Conservation (phyloP, 768 basidiomycete species). For the Sutorius australiensis region DNA sequence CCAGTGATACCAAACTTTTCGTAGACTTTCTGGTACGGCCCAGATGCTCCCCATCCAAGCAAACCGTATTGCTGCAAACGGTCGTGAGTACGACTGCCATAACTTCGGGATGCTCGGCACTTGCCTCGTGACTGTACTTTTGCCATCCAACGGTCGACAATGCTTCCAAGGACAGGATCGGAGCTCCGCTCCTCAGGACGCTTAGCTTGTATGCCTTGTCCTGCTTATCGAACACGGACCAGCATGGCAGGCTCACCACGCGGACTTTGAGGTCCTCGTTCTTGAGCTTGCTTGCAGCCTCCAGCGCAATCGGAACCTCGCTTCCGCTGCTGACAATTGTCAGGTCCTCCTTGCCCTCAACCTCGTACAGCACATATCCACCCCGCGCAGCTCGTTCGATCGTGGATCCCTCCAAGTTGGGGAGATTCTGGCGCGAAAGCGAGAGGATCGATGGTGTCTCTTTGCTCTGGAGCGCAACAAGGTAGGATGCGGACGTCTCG, state of each 20-base stretch:
- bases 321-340: slow-evolving; percentile 88
- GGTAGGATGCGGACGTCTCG: slow-evolving; percentile 93
- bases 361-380: slow-evolving; percentile 87
- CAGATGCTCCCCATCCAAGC: slow-evolving; percentile 80
- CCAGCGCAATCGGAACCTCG: slow-evolving; percentile 84
- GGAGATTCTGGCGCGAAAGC: slow-evolving; percentile 86
- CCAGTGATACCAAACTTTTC: slow-evolving; percentile 87
- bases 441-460: slow-evolving; percentile 81
- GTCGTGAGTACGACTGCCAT: not conserved
- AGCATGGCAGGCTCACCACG: slow-evolving; percentile 85
- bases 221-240: slow-evolving; percentile 85
- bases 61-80: slow-evolving; percentile 62
- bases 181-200: slow-evolving; percentile 85
- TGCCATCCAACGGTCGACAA: slow-evolving; percentile 81
- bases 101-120: not conserved
- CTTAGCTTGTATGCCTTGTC: slow-evolving; percentile 72
- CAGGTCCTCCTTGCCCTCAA: slow-evolving; percentile 65
- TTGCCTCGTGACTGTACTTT: slow-evolving; percentile 82
- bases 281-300: slow-evolving; percentile 78
- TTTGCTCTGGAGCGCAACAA: slow-evolving; percentile 68
- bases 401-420: slow-evolving; percentile 84
- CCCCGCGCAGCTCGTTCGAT: slow-evolving; percentile 82
- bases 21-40: slow-evolving; percentile 87
- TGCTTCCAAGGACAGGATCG: slow-evolving; percentile 87
- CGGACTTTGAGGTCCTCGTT: slow-evolving; percentile 76